These are phyloP conservation scores for Gnaphalium uliginosum DNA, from an alignment of 129 eudicot genomes.

Conservation along the genomic window DNA sequence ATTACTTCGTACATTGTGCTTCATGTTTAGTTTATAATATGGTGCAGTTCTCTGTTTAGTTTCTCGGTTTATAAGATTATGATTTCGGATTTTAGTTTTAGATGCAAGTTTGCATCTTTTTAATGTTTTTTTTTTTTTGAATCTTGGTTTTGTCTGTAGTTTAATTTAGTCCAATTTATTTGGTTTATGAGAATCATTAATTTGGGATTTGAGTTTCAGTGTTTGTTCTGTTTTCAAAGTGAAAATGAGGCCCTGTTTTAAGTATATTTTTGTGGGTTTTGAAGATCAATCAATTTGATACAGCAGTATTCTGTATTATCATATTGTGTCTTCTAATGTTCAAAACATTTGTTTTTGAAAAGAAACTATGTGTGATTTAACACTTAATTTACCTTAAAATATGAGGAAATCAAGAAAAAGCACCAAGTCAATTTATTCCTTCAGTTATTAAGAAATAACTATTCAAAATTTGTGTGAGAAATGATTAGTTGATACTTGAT, in stretches of 20 bases:
- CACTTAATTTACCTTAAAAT: not conserved
- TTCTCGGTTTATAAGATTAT: not conserved
- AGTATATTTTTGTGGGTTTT: not conserved
- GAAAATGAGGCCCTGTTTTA: too few species aligned
- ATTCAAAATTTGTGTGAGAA: too few species aligned
- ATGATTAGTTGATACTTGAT: too few species aligned
- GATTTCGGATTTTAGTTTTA: constrained; percentile 5
- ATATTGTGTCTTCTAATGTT: not conserved
- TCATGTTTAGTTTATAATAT: not conserved
- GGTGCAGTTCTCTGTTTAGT: not conserved
- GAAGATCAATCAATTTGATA: not conserved
- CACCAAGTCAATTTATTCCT: too few species aligned
- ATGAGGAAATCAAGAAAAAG: too few species aligned
- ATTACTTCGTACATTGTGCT: not conserved
- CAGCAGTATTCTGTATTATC: too few species aligned
- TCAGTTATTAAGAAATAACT: too few species aligned
- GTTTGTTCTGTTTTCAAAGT: not conserved
- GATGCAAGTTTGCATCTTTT: not conserved
- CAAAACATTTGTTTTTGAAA: too few species aligned
- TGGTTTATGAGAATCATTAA: not conserved
- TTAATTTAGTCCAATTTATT: not conserved
- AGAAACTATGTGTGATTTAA: not conserved
- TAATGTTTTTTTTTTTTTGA: too few species aligned
- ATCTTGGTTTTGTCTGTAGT: not conserved
- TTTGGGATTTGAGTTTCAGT: not conserved